Evolutionary conservation across 2,329 filamentous ascomycete genomes (phyloP), one percentile per base, ranked within the genome.

Genomic region (Fusarium kyushuense): DNA sequence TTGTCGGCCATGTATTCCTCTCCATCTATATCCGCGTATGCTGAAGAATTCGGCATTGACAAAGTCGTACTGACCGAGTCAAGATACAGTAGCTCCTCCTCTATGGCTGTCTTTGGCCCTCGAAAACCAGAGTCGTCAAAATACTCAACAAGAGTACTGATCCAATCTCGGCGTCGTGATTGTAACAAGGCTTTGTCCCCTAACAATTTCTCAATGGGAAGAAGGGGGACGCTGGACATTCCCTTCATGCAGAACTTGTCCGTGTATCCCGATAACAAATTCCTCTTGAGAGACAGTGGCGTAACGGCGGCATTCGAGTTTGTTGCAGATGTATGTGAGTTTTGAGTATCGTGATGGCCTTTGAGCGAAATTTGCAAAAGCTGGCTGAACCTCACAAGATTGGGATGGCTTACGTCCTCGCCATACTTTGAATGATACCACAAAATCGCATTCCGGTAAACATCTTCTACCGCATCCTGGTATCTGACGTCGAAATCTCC

Each of bases 291-390:
- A 35, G 16, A 17, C 8, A 33, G 16, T 1, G 32, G 16, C 4
- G 32, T 2, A 0, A 16, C 16, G 17, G 17, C 16, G 8, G 32
- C 32, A 17, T 33, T 33, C 7, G 32, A 33, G 32, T 3, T 33
- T 33, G 2, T 3, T 10, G 32, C 17, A 7, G 32, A 9, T 2
- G 32, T 6, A 9, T 33, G 16, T 8, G 16, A 17, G 16, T 3
- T 17, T 35, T 16, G 5, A 5, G n/a, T 38, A n/a, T 38, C 35
- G 0, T 19, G 1, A n/a, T 38, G 35, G n/a, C n/a, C 13, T 12
- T 21, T 52, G 35, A 52, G n/a, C 12, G 48, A 52, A 13, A 52
- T n/a, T 32, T 52, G 48, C 25, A 52, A 21, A 19, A 52, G 48
- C 25, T 52, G 17, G 25, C 48, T 52, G 13, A 52, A 52, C 4